Base-by-base conservation (phyloP, 441 rosid species). In the Daphne laureola region DNA sequence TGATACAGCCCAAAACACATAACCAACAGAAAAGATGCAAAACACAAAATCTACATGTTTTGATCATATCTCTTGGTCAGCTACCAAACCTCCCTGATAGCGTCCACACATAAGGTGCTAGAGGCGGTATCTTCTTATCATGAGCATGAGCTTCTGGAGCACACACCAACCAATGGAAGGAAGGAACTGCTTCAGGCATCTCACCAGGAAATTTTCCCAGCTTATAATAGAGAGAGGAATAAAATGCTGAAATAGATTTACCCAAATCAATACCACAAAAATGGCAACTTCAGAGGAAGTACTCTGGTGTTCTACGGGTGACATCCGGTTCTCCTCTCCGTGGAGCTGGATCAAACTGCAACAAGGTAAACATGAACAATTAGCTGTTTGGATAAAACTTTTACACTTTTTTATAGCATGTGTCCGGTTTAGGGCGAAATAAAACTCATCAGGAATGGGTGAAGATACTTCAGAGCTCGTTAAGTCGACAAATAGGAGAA, bases 261-360 rank as follows among this genome's bases (percentile, higher is more conserved):
- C 58, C 41, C 45, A 58, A 43, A 49, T 38, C 23, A 57, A 49
- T n/a, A 23, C 7, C 35, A 41, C 44, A 51, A 46, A 21, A 45
- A 12, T 31, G 1, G 46, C 52, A 36, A 60, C 61, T 51, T 80
- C 71, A 83, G 12, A 83, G 82, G 76, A 83, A 83, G 72, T 83
- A 83, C 68, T 80, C 90, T 0, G 90, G 86, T 4, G 81, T 80
- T 58, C 86, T 78, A 21, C 90, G 81, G 27, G 90, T 80, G 15
- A 83, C 79, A 69, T 83, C 86, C 2, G 84, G 90, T 54, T 83
- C 86, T 38, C 90, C 90, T 67, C 90, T 80, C 80, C 82, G 70
- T 4, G 90, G 90, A 43, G 90, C 90, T 52, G 90, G 90, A 58
- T 83, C 90, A 65, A 83, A 83, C 90, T 80, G 82, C 67, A 58